Base-by-base conservation (phyloP, 495 filamentous ascomycete species). In the Elaphomyces granulatus region DNA sequence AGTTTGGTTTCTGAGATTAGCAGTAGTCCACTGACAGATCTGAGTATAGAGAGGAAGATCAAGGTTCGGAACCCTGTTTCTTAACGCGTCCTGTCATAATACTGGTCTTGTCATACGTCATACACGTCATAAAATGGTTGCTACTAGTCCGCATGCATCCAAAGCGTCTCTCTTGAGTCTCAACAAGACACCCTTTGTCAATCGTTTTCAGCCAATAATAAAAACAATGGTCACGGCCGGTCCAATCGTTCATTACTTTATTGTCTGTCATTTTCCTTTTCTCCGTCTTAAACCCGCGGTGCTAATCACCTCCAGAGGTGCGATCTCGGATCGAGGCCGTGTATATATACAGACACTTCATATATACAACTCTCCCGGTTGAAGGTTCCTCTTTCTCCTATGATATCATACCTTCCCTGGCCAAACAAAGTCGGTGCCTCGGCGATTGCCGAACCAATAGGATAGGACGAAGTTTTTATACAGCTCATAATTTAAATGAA, bases 11-110 rank as follows among this genome's bases (percentile, higher is more conserved):
- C n/a, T n/a, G n/a, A n/a, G n/a, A n/a, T n/a, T n/a, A n/a, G n/a
- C n/a, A n/a, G n/a, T n/a, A n/a, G n/a, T n/a, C n/a, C n/a, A n/a
- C n/a, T n/a, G n/a, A n/a, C n/a, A n/a, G n/a, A n/a, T n/a, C n/a
- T n/a, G n/a, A n/a, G 80, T 52, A 78, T 82, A 23, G 75, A 77
- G 54, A 64, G 75, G 38, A 81, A 82, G 56, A 80, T 75, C 10
- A 80, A 79, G 64, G 75, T 70, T 49, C 45, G 70, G 61, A 28
- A 28, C 12, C 6, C 23, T 12, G 6, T 35, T 36, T n/a, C 41
- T 23, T 20, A 16, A 33, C 18, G 8, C 19, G n/a, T 14, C 18
- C 18, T 43, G 16, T 16, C 16, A 16, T 18, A n/a, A n/a, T n/a
- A n/a, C n/a, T n/a, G n/a, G n/a, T n/a, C n/a, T 33, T 2, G 6